Percentiles rank a stretch among this genome's conserved stretches.
Evolutionary conservation across 148 eudicot species (phyloP).

Genomic region (Rhododendron ferrugineum): DNA sequence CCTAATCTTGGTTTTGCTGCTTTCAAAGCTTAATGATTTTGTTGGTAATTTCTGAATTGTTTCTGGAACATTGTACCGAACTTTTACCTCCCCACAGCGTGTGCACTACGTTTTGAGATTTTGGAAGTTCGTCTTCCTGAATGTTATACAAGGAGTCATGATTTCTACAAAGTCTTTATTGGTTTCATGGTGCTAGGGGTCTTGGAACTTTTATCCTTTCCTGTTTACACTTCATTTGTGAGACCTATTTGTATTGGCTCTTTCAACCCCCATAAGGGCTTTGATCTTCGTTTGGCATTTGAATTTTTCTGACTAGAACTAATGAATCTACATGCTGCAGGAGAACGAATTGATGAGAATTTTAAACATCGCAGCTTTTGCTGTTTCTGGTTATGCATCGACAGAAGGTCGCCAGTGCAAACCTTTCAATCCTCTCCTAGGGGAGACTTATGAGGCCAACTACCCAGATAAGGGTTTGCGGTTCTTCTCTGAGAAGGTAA

Average conservation of each 20-base stretch:
- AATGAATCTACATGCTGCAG: constrained; percentile 36
- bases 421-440: constrained; percentile 96
- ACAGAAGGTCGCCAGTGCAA: constrained; percentile 98
- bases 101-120: background rate
- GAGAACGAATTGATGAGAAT: constrained; percentile 94
- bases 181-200: background rate
- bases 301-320: constrained; percentile 8
- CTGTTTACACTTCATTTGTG: background rate
- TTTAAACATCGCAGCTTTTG: constrained; percentile 84
- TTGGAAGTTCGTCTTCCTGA: background rate
- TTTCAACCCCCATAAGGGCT: background rate
- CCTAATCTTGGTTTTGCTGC: background rate
- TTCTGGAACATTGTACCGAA: background rate
- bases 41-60: background rate
- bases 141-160: background rate
- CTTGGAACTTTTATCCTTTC: background rate
- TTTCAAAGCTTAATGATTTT: background rate
- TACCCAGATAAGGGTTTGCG: constrained; percentile 93
- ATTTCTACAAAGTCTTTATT: background rate
- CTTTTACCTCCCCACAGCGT: background rate
- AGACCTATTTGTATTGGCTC: background rate
- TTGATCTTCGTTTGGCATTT: background rate
- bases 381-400: constrained; percentile 96
- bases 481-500: constrained; percentile 92
- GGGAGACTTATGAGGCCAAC: constrained; percentile 97